Conservation (phyloP, 2,329 filamentous ascomycete genomes). For the Claviceps digitariae region DNA sequence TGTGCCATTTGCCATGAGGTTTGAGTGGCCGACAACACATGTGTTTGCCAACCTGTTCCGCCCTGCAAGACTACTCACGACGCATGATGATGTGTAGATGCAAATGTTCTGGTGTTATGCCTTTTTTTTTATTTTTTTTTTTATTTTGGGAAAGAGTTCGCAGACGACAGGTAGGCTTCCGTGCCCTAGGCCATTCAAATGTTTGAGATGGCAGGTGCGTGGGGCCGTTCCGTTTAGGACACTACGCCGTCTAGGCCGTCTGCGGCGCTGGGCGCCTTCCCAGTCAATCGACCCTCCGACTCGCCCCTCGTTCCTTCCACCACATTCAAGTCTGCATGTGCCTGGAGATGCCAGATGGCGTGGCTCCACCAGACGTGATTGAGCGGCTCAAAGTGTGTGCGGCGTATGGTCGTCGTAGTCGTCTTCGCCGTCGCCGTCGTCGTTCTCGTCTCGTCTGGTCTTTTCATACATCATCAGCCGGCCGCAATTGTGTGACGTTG, state of each 20-base stretch:
- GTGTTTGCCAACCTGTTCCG: background rate
- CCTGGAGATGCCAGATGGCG: no score
- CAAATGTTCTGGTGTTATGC: background rate
- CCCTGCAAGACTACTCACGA: background rate
- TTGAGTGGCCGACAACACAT: background rate
- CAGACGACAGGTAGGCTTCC: background rate
- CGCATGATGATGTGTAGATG: background rate
- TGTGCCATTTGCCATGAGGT: slow-evolving; percentile 18
- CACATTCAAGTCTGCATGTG: background rate
- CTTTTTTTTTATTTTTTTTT: background rate
- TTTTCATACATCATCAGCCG: background rate
- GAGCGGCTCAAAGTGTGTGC: no score
- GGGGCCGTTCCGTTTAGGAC: no score
- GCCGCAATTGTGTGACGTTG: no score
- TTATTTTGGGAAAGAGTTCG: background rate
- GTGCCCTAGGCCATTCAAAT: no score
- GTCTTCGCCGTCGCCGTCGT: no score
- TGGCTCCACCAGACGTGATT: no score
- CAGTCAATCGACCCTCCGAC: no score
- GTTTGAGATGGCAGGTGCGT: background rate
- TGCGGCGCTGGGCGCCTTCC: background rate
- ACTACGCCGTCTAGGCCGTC: no score
- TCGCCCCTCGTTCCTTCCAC: background rate
- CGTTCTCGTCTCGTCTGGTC: background rate
- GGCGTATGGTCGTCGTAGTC: no score